Base-by-base conservation (phyloP, 1,139 yeast genomes). In the Saccharomyces uvarum region DNA sequence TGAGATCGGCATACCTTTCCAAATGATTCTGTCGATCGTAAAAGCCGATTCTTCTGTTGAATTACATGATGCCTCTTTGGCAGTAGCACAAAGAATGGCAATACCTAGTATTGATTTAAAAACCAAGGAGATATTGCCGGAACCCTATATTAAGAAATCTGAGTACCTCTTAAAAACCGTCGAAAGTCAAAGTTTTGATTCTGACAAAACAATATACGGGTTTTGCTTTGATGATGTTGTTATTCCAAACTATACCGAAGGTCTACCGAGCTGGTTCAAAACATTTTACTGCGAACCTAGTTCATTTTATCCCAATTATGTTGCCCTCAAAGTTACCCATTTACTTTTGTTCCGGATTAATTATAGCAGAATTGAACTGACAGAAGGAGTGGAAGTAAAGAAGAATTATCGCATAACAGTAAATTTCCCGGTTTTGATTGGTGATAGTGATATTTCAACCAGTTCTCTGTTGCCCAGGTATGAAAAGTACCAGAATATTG, bases 251-350 rank as follows among this genome's bases (percentile, higher is more conserved):
- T 28, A 47, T 21, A 52, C 16, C 26, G 50, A 47, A 26, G 44
- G 44, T 19, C 26, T 19, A 33, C 28, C 41, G 28, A 26, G 38
- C 14, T 56, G 56, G 53, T 32, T 61, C 9, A 53, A 52, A 31
- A 63, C 64, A 14, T 60, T 53, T 41, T 58, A 61, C 46, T 60
- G 58, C 48, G 64, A 61, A 26, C 32, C 49, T 44, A 58, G 61
- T 27, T 49, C 56, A 16, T 38, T 38, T 19, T 38, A 38, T 38
- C 44, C 44, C 24, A 9, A 38, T 38, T 19, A 38, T 19, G 44
- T 24, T 38, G 44, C 44, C n/a, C 44, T 38, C 26, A 38, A 38
- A 38, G 44, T 38, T 13, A 38, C 44, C 4, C 44, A 38, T 38
- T 38, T 38, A 19, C 44, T 38, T 8, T 38, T 38, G 44, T 38